Evolutionary conservation across 2,329 filamentous ascomycete species (phyloP), one percentile per base, ranked within the genome.

Genomic region (Monilinia laxa): DNA sequence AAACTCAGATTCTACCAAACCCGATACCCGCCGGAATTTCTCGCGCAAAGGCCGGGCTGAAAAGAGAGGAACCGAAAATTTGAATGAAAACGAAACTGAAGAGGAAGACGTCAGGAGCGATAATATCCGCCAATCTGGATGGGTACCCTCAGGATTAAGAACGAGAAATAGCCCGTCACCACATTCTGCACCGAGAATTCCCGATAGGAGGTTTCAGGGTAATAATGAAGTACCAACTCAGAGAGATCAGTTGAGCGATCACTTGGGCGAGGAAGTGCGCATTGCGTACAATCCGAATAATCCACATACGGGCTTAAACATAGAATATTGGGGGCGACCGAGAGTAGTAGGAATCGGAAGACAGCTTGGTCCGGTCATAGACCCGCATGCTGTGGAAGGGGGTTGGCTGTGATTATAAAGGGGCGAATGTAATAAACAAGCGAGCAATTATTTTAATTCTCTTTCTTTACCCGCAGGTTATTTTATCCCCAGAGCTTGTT

Each of bases 1-100:
- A 45, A 6, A 28, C 5, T 51, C 42, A 18, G n/a, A 49, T 1
- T 4, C 38, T 11, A 38, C n/a, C n/a, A 31, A 16, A 6, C 40
- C 54, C n/a, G 18, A 42, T 31, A 51, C 31, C 14, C 42, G 45
- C 14, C 23, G 64, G 3, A 62, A 65, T 54, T 65, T 65, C 35
- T 65, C 64, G 16, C 55, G 64, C 12, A 60, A 65, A 53, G 64
- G 64, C 6, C 45, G 64, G 16, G 56, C 55, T 0, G 23, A 40
- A 31, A 65, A 45, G 31, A 35, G 53, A 35, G 35, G 25, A 23
- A 35, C 9, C 0, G 42, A 56, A 56, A 20, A 9, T 25, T 25
- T n/a, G 28, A 31, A 18, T 4, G 6, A 16, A n/a, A 5, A 58
- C 23, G 14, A 51, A 51, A 12, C n/a, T 20, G 58, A 52, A 62